Percentiles rank a stretch among this genome's conserved stretches.
Evolutionary conservation across 768 basidiomycete genomes (phyloP).

Genomic region (Boletus sensibilis): DNA sequence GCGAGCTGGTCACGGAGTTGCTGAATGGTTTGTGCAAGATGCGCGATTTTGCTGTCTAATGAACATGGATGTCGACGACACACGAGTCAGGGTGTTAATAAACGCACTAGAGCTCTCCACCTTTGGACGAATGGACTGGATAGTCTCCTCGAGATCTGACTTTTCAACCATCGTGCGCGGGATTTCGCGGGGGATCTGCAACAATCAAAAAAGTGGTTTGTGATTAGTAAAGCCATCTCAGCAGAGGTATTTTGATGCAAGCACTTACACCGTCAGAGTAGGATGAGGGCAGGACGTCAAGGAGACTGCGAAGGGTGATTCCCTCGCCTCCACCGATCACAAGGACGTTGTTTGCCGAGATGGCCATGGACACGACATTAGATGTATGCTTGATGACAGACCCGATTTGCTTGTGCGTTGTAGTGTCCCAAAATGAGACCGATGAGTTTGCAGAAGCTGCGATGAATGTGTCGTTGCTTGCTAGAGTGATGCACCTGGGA

Average conservation of each 20-base stretch:
- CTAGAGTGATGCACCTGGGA: background rate
- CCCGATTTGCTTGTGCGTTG: background rate
- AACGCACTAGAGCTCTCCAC: background rate
- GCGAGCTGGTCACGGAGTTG: background rate
- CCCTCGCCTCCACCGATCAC: background rate
- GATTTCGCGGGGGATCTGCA: background rate
- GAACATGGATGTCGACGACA: background rate
- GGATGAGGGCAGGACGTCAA: background rate
- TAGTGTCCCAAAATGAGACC: background rate
- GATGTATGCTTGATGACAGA: background rate
- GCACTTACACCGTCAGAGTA: background rate
- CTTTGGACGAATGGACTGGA: background rate
- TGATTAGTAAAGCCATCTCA: background rate
- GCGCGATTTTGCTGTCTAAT: background rate
- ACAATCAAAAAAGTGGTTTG: no score
- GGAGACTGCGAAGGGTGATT: background rate
- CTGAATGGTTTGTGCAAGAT: background rate
- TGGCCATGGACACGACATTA: background rate
- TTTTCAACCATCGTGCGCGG: no score
- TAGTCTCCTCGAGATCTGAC: background rate
- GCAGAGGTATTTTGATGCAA: no score
- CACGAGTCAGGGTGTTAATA: background rate
- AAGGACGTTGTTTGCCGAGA: background rate
- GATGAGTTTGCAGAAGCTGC: background rate
- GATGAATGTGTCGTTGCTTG: background rate